Percentiles rank a stretch among this genome's conserved stretches.
Conservation (phyloP, 2,329 filamentous ascomycete species). For the Diaporthe ilicicola region DNA sequence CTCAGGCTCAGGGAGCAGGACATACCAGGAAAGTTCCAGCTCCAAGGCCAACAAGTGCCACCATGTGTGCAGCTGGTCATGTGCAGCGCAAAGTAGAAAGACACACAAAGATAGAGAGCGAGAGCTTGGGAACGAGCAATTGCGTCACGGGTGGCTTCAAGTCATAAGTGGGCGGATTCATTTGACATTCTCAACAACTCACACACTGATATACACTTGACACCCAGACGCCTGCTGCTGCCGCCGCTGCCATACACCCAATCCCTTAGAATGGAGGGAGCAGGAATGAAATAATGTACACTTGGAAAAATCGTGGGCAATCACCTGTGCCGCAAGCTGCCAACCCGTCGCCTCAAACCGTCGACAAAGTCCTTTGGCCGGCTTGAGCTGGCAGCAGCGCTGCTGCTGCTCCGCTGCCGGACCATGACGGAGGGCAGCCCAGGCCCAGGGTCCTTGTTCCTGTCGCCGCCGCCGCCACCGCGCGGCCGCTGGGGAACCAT, state of each 20-base stretch:
- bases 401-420: conserved; percentile 55
- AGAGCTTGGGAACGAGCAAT: background rate
- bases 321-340: conserved; percentile 59
- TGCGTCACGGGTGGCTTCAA: background rate
- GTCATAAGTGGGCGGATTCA: background rate
- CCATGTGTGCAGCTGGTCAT: background rate
- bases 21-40: background rate
- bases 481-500: conserved; percentile 50
- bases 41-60: too few relatives aligned
- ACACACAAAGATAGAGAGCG: background rate
- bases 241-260: background rate
- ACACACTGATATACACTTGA: background rate
- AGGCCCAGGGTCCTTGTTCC: conserved; percentile 37
- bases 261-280: background rate
- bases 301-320: background rate
- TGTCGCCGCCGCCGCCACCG: conserved; percentile 32
- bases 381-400: conserved; percentile 44
- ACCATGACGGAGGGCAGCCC: conserved; percentile 36
- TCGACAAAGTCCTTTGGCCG: conserved; percentile 54
- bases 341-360: conserved; percentile 62
- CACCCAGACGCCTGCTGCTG: background rate
- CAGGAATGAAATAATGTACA: background rate
- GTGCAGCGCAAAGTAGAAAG: too few relatives aligned
- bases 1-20: background rate
- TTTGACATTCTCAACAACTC: background rate